A percentile compares a stretch with the other conserved stretches of the same genome.
Evolutionary conservation across 164 flowering plant species (phyloP).

Genomic region (Saururus chinensis): DNA sequence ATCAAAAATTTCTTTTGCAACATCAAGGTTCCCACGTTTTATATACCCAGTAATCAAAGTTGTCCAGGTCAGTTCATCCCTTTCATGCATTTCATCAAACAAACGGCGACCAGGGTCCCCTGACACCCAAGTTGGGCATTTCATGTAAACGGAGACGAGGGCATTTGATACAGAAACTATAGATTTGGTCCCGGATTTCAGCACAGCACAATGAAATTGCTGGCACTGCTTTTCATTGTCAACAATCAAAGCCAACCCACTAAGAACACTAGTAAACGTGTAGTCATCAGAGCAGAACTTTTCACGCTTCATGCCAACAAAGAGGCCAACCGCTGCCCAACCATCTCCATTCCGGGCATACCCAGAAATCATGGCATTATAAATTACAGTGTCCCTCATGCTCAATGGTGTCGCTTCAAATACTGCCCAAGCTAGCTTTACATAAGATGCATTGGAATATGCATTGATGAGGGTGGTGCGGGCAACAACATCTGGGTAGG

Average conservation of each 20-base stretch:
- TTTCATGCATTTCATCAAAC: slow-evolving; percentile 48
- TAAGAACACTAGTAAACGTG: slow-evolving; percentile 42
- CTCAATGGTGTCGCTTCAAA: slow-evolving; percentile 34
- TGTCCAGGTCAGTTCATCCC: slow-evolving; percentile 68
- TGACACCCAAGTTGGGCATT: slow-evolving; percentile 30
- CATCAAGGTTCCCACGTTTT: slow-evolving; percentile 30
- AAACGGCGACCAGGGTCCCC: slow-evolving; percentile 40
- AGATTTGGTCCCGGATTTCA: slow-evolving; percentile 41
- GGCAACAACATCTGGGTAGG: slow-evolving; percentile 50
- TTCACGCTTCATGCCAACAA: slow-evolving; percentile 32
- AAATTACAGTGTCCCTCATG: slow-evolving; percentile 44
- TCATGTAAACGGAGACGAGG: slow-evolving; percentile 49
- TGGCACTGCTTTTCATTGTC: slow-evolving; percentile 31
- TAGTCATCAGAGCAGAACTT: slow-evolving; percentile 38
- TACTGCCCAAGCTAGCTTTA: slow-evolving; percentile 28
- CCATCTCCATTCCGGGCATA: slow-evolving; percentile 50
- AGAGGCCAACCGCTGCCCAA: slow-evolving; percentile 32
- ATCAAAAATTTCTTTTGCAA: slow-evolving; percentile 31
- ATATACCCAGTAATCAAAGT: slow-evolving; percentile 76
- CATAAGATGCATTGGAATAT: slow-evolving; percentile 28
- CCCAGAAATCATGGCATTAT: slow-evolving; percentile 67
- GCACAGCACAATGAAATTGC: slow-evolving; percentile 43
- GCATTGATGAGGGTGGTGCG: slow-evolving; percentile 60
- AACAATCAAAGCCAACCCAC: slow-evolving; percentile 33
- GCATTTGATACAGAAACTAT: slow-evolving; percentile 55